phyloP scores from a whole-genome alignment of 1,284 basidiomycete genomes.

The Ceratobasidium sp. region DNA sequence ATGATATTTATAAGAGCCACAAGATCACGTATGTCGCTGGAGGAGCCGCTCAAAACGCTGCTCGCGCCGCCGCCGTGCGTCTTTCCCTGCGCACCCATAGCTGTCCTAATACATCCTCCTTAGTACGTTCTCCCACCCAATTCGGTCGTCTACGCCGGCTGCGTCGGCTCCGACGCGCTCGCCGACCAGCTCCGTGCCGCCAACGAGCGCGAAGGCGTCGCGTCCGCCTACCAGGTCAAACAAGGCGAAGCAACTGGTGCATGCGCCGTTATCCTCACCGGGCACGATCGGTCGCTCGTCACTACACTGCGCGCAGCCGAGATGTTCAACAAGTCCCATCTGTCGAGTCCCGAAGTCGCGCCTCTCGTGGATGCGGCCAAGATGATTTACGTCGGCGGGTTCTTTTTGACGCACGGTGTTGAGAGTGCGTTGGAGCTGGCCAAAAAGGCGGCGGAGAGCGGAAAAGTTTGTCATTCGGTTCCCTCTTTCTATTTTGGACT shows the following conservation, averaged over 20 bases:
- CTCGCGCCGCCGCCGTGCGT: slow-evolving; percentile 93
- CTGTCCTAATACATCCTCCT: slow-evolving; percentile 12
- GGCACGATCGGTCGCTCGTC: slow-evolving; percentile 91
- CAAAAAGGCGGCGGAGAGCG: slow-evolving; percentile 78
- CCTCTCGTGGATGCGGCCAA: slow-evolving; percentile 83
- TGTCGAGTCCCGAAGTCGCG: slow-evolving; percentile 81
- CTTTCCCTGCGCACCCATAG: not conserved
- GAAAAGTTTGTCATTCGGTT: slow-evolving; percentile 68
- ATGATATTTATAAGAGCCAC: slow-evolving; percentile 80
- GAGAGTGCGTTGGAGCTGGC: slow-evolving; percentile 81
- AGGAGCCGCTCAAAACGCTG: slow-evolving; percentile 96
- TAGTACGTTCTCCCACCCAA: slow-evolving; percentile 90
- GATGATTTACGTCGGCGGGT: slow-evolving; percentile 95
- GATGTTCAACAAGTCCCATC: slow-evolving; percentile 84
- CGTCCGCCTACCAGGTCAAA: slow-evolving; percentile 90
- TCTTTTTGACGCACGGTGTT: slow-evolving; percentile 95
- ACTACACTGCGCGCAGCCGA: slow-evolving; percentile 93
- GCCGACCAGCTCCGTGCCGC: slow-evolving; percentile 91
- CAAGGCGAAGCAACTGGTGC: slow-evolving; percentile 92
- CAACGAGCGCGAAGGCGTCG: slow-evolving; percentile 92
- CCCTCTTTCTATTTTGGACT: not conserved
- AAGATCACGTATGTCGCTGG: slow-evolving; percentile 93
- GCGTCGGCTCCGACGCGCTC: slow-evolving; percentile 92
- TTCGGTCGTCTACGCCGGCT: slow-evolving; percentile 95
- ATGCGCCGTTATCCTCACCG: slow-evolving; percentile 96